Evolutionary conservation across 2,329 filamentous ascomycete species (phyloP).

Genomic region (Paradendryphiella salina): DNA sequence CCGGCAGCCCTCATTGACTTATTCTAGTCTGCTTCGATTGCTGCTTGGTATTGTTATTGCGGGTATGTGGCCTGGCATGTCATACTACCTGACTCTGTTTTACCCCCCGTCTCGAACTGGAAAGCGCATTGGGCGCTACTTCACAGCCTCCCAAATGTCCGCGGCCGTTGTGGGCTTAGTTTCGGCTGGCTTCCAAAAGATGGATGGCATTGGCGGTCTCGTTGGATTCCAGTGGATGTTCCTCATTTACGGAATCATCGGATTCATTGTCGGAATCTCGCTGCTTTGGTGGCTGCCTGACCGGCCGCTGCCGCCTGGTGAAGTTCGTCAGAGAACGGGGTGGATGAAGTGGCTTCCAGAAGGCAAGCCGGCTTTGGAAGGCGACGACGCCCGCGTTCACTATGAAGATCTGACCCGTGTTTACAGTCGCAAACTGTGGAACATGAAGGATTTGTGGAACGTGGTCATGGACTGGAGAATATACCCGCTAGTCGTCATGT

Average conservation of each 20-base stretch:
- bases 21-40: conserved; percentile 69
- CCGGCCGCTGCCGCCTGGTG: conserved; percentile 74
- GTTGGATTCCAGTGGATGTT: conserved; percentile 95
- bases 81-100: conserved; percentile 88
- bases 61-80: conserved; percentile 95
- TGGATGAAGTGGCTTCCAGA: conserved; percentile 68
- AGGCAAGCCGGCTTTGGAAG: conserved; percentile 70
- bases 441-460: conserved; percentile 65
- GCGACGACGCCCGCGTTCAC: conserved; percentile 77
- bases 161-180: conserved; percentile 87
- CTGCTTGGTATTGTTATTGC: conserved; percentile 85
- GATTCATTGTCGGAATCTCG: conserved; percentile 68
- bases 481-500: conserved; percentile 87
- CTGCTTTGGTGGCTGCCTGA: conserved; percentile 92
- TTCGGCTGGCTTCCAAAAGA: conserved; percentile 87
- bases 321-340: conserved; percentile 56
- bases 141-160: conserved; percentile 84
- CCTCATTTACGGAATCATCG: conserved; percentile 78
- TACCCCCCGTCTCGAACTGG: conserved; percentile 85
- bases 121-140: conserved; percentile 87
- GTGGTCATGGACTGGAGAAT: conserved; percentile 85
- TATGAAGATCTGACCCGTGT: conserved; percentile 81
- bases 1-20: not conserved
- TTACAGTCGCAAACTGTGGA: conserved; percentile 77
- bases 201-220: conserved; percentile 76